Evolutionary conservation across 1,139 yeast genomes (phyloP).

Genomic region (Geotrichum histeridarum): DNA sequence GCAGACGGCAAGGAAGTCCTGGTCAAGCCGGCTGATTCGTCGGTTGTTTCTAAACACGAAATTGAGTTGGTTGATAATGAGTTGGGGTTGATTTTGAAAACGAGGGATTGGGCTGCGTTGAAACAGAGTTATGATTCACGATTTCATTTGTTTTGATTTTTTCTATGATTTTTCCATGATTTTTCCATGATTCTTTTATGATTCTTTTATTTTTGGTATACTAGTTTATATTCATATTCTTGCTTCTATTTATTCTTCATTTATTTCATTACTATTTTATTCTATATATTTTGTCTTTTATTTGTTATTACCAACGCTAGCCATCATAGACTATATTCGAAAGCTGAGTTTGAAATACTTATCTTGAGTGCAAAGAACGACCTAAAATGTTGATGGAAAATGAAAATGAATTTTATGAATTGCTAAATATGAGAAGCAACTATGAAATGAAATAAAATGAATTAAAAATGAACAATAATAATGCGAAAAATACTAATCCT

Average conservation of each 20-base stretch:
- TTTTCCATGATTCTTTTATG: not conserved
- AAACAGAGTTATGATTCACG: not conserved
- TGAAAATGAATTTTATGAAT: too few species aligned
- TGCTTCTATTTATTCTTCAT: not conserved
- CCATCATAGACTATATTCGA: too few species aligned
- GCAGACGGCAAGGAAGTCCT: too few species aligned
- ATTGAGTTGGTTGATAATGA: not conserved
- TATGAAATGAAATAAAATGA: not conserved
- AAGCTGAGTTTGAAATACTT: too few species aligned
- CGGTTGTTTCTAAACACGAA: not conserved
- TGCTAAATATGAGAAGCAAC: not conserved
- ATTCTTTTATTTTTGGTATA: not conserved
- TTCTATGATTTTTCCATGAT: not conserved
- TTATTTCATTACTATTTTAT: not conserved
- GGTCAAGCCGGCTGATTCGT: too few species aligned
- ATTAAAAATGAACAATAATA: not conserved
- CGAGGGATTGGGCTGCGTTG: not conserved
- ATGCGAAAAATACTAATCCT: not conserved
- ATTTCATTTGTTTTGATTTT: not conserved
- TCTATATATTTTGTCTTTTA: not conserved
- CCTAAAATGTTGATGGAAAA: too few species aligned
- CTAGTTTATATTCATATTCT: not conserved
- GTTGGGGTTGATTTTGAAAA: not conserved
- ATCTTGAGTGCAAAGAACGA: too few species aligned
- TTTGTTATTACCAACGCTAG: not conserved